Conservation (phyloP, 257 asterid genomes). For the Jasminum sambac region DNA sequence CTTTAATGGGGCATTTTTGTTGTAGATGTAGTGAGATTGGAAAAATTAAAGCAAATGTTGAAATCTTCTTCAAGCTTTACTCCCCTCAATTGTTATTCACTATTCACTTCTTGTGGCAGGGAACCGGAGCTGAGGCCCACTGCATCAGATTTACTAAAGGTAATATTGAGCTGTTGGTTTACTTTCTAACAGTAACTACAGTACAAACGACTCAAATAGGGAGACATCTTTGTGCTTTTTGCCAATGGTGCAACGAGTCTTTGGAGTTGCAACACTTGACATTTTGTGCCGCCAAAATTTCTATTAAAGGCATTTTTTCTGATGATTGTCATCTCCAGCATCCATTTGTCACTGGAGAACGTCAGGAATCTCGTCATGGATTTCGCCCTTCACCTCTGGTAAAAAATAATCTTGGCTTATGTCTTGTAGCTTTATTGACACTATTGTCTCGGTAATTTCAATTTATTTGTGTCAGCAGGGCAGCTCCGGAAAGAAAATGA, state of each 20-base stretch:
- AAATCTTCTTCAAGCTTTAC: conserved; percentile 8
- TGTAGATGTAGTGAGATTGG: conserved; percentile 6
- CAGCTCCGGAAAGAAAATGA: conserved; percentile 47
- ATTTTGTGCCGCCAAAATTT: background rate
- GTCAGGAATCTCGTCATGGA: conserved; percentile 57
- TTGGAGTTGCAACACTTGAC: conserved; percentile 6
- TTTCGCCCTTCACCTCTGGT: conserved; percentile 60
- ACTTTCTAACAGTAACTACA: conserved; percentile 3
- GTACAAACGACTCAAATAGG: background rate
- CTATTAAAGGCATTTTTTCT: conserved; percentile 16
- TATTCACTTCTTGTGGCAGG: conserved; percentile 48
- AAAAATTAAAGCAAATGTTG: conserved; percentile 13
- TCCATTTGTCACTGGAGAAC: conserved; percentile 87
- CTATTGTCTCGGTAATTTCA: conserved; percentile 18
- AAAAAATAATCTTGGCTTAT: conserved; percentile 16
- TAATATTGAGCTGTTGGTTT: conserved; percentile 27
- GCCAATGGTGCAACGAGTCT: conserved; percentile 9
- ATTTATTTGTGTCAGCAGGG: conserved; percentile 52
- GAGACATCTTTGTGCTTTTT: conserved; percentile 10
- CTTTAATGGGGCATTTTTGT: conserved; percentile 17
- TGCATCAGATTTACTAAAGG: conserved; percentile 92
- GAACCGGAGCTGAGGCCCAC: conserved; percentile 83
- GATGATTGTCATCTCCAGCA: conserved; percentile 58
- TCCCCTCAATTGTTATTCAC: conserved; percentile 15
- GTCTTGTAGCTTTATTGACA: conserved; percentile 6